Evolutionary conservation across 768 basidiomycete genomes (phyloP), one percentile per base, ranked within the genome.

Genomic region (Trametes gibbosa): DNA sequence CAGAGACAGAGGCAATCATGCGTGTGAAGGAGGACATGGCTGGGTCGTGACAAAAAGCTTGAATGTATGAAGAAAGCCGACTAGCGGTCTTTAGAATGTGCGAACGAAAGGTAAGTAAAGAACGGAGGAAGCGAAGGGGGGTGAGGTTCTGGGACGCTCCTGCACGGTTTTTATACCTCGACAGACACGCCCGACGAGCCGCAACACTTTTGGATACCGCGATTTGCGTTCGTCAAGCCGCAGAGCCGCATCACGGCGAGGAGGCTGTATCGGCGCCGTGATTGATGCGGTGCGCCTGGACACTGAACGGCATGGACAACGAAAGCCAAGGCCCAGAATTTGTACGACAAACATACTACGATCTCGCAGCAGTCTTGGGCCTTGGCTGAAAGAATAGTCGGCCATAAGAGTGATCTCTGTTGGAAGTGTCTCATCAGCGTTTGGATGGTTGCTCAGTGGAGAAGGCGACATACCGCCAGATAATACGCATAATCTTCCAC

Each of bases 1-100:
- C 56, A 27, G 56, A 57, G 49, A 57, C 56, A 48, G 56, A 57
- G 32, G 49, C 14, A 48, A 57, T 57, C 56, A 57, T 50, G 56
- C 49, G 56, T 48, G 56, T 41, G 55, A 47, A 48, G 55, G 56
- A 57, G 56, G 50, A 57, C 56, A 57, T 57, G 43, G 39, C 56
- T 50, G 25, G 48, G 41, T 39, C 53, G 41, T 54, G 41, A 47
- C 45, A n/a, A 43, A n/a, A 37, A 34, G 29, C 52, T 40, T 9
- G 41, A 39, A 56, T 43, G 55, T 56, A 56, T 23, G 21, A 21
- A 56, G 35, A 47, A 56, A 56, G 55, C 55, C 55, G 55, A 27
- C 47, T 49, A 56, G 55, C 55, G 55, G 55, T 40, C 55, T 56
- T 48, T 37, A 49, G 37, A 41, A 48, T 48, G 53, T 55, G 47